These are phyloP conservation scores for Solanum hybrid DNA, from an alignment of 305 asterid genomes.

Conservation along the genomic window DNA sequence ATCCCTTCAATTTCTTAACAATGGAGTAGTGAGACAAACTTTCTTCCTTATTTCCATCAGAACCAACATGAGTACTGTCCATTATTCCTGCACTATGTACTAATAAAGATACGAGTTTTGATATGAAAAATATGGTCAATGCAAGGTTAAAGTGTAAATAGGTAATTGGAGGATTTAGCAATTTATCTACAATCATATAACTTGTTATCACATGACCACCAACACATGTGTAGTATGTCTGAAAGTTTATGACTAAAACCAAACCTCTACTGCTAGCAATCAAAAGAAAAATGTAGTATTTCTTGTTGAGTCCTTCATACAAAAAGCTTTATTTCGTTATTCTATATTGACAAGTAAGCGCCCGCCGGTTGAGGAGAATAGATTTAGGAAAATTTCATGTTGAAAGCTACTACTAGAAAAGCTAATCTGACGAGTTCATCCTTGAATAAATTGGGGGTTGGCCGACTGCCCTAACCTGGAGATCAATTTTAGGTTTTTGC, in stretches of 20 bases:
- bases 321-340: not conserved
- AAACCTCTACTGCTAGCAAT: not conserved
- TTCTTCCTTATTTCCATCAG: not conserved
- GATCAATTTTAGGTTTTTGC: not conserved
- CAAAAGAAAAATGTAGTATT: not conserved
- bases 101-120: not conserved
- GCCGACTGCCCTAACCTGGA: not conserved
- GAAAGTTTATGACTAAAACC: not conserved
- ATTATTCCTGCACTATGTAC: not conserved
- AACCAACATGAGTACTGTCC: not conserved
- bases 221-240: not conserved
- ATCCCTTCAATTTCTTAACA: not conserved
- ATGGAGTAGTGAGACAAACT: not conserved
- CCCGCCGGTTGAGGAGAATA: not conserved
- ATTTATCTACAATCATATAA: not conserved
- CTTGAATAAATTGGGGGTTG: not conserved
- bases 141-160: not conserved
- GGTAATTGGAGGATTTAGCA: not conserved
- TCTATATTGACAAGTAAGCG: not conserved
- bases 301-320: not conserved
- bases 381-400: not conserved
- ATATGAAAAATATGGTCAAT: not conserved
- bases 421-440: not conserved
- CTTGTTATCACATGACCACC: not conserved
- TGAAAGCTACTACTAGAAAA: not conserved